Evolutionary conservation across 495 filamentous ascomycete species (phyloP).

Genomic region (Umbilicaria muhlenbergii): DNA sequence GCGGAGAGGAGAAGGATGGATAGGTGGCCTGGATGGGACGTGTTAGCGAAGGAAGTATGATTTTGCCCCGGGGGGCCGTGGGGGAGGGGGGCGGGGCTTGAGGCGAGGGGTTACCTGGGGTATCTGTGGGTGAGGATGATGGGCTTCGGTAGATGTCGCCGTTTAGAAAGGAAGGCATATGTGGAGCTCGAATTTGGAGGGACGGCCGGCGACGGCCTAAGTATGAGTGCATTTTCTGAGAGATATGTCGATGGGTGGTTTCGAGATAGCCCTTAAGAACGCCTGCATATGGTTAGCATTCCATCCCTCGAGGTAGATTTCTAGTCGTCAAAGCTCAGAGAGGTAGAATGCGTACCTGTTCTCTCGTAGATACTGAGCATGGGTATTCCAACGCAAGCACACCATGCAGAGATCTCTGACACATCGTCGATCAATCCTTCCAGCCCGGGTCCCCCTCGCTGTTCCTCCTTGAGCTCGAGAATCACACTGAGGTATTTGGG

Average conservation of each 20-base stretch:
- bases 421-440: conserved; percentile 79
- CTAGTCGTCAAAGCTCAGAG: background rate
- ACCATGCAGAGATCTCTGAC: conserved; percentile 83
- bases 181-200: conserved; percentile 62
- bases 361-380: conserved; percentile 80
- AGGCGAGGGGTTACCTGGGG: background rate
- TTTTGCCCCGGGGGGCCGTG: conserved; percentile 6
- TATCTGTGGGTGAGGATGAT: background rate
- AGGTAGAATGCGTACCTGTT: conserved; percentile 42
- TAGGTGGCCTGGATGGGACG: conserved; percentile 30
- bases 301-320: background rate
- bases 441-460: conserved; percentile 46
- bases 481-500: conserved; percentile 83
- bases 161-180: conserved; percentile 38
- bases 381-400: conserved; percentile 69
- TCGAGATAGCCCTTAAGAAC: conserved; percentile 73
- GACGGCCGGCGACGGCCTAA: conserved; percentile 54
- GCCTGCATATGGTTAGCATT: conserved; percentile 31
- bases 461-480: conserved; percentile 55
- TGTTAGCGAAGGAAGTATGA: conserved; percentile 1
- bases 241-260: conserved; percentile 55
- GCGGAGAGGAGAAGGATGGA: conserved; percentile 76
- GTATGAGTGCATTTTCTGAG: conserved; percentile 62
- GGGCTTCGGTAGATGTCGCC: conserved; percentile 14
- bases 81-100: conserved; percentile 18